Evolutionary conservation across 2,329 filamentous ascomycete genomes (phyloP), one percentile per base, ranked within the genome.

Genomic region (Emergomyces orientalis): DNA sequence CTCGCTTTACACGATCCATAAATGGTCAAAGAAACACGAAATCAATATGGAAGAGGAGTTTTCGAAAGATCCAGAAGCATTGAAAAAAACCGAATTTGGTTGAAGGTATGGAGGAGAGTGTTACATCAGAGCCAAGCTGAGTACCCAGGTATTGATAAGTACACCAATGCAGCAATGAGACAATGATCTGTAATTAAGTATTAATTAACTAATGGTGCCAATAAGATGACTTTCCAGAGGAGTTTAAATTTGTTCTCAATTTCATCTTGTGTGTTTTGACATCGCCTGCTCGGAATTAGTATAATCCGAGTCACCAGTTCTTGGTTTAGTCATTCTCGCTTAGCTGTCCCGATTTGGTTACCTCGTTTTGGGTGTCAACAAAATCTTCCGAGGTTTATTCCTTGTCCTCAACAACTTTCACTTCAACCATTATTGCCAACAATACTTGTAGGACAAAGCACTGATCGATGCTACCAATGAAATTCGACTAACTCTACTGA

Each of bases 31-130:
- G 54, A 39, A 56, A 22, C 57, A 41, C 7, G 62, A 64, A n/a
- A 32, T 65, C 27, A 67, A 65, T 25, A 63, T 66, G 60, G 61
- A 59, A 34, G 57, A 64, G 3, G 66, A 65, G 39, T 39, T 63
- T n/a, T 47, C 37, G 17, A 14, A 27, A 34, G 43, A 62, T n/a
- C 62, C 62, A 25, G 57, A 61, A 9, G 22, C 62, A 14, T 65
- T 62, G n/a, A 62, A 45, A 49, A 34, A 59, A 25, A 52, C 51
- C 11, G 14, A 39, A 39, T 41, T 9, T 65, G 37, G 27, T 63
- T 22, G 39, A 54, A 1, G 39, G 41, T 32, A 60, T 62, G 22
- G 49, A 62, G 22, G 55, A 37, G 52, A 60, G 22, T 47, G 43
- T 25, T 37, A n/a, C n/a, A n/a, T n/a, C n/a, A n/a, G n/a, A n/a